These are phyloP conservation scores for Chernovozyma aurita DNA, from an alignment of 1,139 yeast genomes.

Conservation along the genomic window DNA sequence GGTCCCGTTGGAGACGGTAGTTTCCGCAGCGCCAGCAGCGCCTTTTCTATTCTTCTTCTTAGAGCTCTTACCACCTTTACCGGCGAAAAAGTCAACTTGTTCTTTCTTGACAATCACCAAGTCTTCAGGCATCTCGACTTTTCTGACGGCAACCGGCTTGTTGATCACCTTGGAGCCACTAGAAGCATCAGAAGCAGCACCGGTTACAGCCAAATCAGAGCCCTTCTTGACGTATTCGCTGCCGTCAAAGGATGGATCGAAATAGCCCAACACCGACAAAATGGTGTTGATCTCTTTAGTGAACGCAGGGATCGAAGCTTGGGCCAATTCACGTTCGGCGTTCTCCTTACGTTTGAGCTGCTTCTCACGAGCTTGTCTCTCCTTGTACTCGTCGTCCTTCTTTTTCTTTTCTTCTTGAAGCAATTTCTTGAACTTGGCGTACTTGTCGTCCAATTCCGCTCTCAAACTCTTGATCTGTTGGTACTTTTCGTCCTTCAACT, in stretches of 20 bases:
- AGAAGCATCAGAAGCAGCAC: constrained; percentile 22
- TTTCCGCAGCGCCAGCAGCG: constrained; percentile 44
- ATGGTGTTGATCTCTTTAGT: constrained; percentile 69
- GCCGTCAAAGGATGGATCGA: constrained; percentile 57
- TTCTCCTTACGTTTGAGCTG: constrained; percentile 57
- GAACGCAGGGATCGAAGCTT: constrained; percentile 84
- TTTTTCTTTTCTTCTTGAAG: constrained; percentile 67
- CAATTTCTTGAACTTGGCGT: constrained; percentile 64
- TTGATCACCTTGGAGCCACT: too few species aligned
- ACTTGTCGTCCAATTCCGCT: constrained; percentile 65
- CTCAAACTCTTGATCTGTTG: constrained; percentile 60
- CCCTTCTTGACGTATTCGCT: constrained; percentile 48
- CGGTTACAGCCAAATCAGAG: constrained; percentile 18
- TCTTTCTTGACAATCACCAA: constrained; percentile 64
- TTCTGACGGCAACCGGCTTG: constrained; percentile 30
- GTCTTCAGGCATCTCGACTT: constrained; percentile 58
- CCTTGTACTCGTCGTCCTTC: constrained; percentile 65
- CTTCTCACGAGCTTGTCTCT: constrained; percentile 53
- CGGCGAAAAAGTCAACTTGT: constrained; percentile 53
- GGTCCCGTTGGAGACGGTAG: too few species aligned
- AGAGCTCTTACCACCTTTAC: constrained; percentile 49
- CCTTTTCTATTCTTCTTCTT: constrained; percentile 39
- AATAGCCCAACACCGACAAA: constrained; percentile 63
- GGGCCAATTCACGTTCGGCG: constrained; percentile 61
- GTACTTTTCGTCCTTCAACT: constrained; percentile 66